phyloP scores from a whole-genome alignment of 495 filamentous ascomycete species.

The Amniculicola lignicola region DNA sequence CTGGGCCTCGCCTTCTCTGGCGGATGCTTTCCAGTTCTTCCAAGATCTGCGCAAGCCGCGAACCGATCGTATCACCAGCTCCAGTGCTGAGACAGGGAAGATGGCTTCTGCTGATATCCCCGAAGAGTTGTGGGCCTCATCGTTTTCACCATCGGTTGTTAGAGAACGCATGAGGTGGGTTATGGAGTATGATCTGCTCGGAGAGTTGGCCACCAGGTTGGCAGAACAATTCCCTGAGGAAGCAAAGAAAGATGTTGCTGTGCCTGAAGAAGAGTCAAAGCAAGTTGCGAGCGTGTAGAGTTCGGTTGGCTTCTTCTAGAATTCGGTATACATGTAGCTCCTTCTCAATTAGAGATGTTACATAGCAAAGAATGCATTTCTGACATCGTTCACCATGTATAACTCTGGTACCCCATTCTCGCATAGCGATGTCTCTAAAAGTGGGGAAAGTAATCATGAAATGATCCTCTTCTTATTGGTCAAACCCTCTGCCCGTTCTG shows the following conservation, averaged over 20 bases:
- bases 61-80: conserved; percentile 14
- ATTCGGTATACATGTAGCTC: no score
- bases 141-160: conserved; percentile 2
- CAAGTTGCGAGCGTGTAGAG: no score
- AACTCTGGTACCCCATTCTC: no score
- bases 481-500: no score
- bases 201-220: conserved; percentile 2
- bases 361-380: no score
- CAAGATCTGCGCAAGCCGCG: conserved; percentile 14
- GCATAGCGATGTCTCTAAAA: no score
- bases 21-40: conserved; percentile 13
- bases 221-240: background rate
- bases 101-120: conserved; percentile 15
- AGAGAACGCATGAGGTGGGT: conserved; percentile 16
- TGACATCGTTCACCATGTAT: no score
- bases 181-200: conserved; percentile 16
- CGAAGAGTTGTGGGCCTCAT: conserved; percentile 2
- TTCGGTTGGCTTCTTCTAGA: no score
- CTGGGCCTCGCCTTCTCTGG: background rate
- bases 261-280: background rate
- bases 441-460: no score
- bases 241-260: background rate
- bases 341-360: no score
- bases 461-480: no score
- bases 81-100: conserved; percentile 17